A percentile compares a stretch with the other conserved stretches of the same genome.
Evolutionary conservation across 2,329 filamentous ascomycete genomes (phyloP).

Genomic region (Ascochyta lentis): DNA sequence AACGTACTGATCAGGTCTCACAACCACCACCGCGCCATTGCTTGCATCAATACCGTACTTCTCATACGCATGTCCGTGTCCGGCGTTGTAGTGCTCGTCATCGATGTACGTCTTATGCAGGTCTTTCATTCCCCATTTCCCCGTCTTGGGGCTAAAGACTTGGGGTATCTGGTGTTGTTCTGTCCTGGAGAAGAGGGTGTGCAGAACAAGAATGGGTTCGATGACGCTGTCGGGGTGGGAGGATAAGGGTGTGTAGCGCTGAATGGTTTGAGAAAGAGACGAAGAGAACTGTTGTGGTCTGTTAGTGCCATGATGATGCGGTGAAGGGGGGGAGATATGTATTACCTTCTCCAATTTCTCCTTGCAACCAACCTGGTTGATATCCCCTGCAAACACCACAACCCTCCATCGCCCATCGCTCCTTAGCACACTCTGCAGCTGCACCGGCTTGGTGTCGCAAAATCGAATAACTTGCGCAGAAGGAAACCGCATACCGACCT

Average conservation of each 20-base stretch:
- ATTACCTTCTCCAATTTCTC: constrained; percentile 49
- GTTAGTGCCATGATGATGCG: not conserved
- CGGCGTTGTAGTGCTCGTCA: constrained; percentile 61
- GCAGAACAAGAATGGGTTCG: constrained; percentile 63
- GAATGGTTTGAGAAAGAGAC: constrained; percentile 40
- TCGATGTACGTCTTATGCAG: constrained; percentile 68
- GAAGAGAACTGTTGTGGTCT: constrained; percentile 23
- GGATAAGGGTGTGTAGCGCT: constrained; percentile 52
- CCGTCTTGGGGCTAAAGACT: constrained; percentile 63
- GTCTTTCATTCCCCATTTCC: constrained; percentile 63
- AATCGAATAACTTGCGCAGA: constrained; percentile 66
- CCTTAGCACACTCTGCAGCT: constrained; percentile 57
- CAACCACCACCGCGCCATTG: constrained; percentile 54
- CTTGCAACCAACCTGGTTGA: constrained; percentile 36
- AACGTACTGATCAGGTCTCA: constrained; percentile 67
- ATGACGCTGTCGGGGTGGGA: constrained; percentile 62
- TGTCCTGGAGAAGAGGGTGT: constrained; percentile 55
- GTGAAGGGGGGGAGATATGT: accelerated
- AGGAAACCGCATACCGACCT: constrained; percentile 58
- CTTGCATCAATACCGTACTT: constrained; percentile 58
- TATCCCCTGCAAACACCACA: constrained; percentile 57
- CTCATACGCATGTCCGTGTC: constrained; percentile 65
- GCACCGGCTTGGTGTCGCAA: constrained; percentile 65
- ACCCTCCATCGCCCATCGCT: constrained; percentile 62
- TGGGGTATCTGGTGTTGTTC: constrained; percentile 62